phyloP scores from a whole-genome alignment of 2,329 filamentous ascomycete species.

The Fusarium succisae region DNA sequence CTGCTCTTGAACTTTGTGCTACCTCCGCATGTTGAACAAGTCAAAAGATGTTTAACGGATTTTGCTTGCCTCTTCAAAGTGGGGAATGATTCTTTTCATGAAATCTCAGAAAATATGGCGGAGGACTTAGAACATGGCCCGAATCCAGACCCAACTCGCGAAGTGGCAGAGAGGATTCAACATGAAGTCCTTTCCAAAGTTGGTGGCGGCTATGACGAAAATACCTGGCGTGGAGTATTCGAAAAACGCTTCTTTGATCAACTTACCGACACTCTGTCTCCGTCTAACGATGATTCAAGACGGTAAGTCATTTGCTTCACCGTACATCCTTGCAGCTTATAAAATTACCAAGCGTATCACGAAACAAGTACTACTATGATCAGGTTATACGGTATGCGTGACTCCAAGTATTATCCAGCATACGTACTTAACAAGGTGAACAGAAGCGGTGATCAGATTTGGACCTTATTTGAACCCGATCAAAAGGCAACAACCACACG shows the following conservation, averaged over 20 bases:
- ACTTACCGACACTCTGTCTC: not conserved
- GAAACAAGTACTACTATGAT: conserved; percentile 33
- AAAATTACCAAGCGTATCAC: not conserved
- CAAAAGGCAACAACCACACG: not conserved
- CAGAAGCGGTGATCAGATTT: not conserved
- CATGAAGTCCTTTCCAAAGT: not conserved
- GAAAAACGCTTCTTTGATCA: conserved; percentile 1
- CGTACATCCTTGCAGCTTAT: not conserved
- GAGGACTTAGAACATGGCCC: rapidly evolving
- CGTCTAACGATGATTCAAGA: not conserved
- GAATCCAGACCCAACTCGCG: not conserved
- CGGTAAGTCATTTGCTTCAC: not conserved
- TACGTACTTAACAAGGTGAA: not conserved
- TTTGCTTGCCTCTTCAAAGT: not conserved
- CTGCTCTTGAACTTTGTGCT: not conserved
- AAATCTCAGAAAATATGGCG: rapidly evolving
- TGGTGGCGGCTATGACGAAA: conserved; percentile 8
- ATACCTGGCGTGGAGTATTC: not conserved
- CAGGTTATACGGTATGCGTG: not conserved
- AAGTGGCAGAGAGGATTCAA: not conserved
- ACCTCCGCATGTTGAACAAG: conserved; percentile 15
- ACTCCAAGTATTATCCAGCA: not conserved
- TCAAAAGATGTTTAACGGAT: conserved; percentile 15
- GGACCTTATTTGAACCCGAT: not conserved
- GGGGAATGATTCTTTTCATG: not conserved